phyloP scores from a whole-genome alignment of 768 basidiomycete genomes.

The Hemileccinum impolitum region DNA sequence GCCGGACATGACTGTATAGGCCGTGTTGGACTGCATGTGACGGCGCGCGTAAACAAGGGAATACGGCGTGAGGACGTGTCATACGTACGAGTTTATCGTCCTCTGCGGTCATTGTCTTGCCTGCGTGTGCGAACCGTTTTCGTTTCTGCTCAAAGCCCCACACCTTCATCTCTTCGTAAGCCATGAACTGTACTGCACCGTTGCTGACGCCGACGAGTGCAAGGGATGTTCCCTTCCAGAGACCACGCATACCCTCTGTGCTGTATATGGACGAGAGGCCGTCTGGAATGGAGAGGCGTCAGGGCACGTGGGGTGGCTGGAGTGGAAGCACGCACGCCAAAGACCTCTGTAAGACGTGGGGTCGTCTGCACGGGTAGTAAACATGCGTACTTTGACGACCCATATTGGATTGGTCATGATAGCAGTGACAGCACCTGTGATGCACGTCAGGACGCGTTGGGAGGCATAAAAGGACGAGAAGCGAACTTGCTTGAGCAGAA shows the following conservation, averaged over 20 bases:
- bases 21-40: constrained; percentile 69
- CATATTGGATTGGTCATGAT: constrained; percentile 96
- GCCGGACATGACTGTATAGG: constrained; percentile 92
- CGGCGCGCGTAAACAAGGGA: not conserved
- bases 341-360: constrained; percentile 76
- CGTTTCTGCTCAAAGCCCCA: constrained; percentile 83
- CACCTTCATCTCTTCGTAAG: constrained; percentile 92
- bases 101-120: constrained; percentile 62
- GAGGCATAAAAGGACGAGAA: constrained; percentile 17
- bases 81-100: constrained; percentile 82
- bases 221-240: constrained; percentile 84
- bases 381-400: constrained; percentile 98
- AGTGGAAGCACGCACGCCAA: constrained; percentile 48
- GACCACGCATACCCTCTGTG: constrained; percentile 72
- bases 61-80: not conserved
- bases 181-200: constrained; percentile 93
- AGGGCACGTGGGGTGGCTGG: not conserved
- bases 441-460: constrained; percentile 11
- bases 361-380: constrained; percentile 68
- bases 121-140: constrained; percentile 55
- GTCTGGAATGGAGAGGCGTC: constrained; percentile 35
- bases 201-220: constrained; percentile 92
- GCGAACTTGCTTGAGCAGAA: constrained; percentile 95
- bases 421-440: constrained; percentile 84
- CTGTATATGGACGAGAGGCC: constrained; percentile 70